These are phyloP conservation scores for Emergomyces pasteurianus DNA, from an alignment of 2,329 filamentous ascomycete genomes.

Conservation along the genomic window DNA sequence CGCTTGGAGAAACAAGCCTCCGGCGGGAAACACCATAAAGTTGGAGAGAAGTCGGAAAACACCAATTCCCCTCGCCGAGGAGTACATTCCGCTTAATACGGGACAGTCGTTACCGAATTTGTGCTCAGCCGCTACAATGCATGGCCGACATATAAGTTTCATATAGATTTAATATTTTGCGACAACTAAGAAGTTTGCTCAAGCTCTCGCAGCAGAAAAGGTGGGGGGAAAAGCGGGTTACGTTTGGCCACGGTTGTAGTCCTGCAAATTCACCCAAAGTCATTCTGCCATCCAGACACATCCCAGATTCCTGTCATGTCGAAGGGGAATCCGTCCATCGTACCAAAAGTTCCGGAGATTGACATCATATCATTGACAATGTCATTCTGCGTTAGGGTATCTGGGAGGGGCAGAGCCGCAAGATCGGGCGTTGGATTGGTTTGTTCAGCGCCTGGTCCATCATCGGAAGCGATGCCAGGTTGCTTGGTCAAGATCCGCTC, in stretches of 20 bases:
- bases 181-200: neutral
- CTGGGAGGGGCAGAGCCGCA: slow-evolving; percentile 29
- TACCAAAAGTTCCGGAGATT: slow-evolving; percentile 33
- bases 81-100: neutral
- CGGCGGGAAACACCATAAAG: neutral
- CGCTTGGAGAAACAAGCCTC: neutral
- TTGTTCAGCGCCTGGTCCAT: slow-evolving; percentile 3
- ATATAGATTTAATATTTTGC: neutral
- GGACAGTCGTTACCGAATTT: neutral
- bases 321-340: slow-evolving; percentile 35
- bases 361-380: slow-evolving; percentile 38
- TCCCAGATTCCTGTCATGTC: slow-evolving; percentile 38
- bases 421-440: slow-evolving; percentile 13
- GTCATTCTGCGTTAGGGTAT: slow-evolving; percentile 34
- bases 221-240: neutral
- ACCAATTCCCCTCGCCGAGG: neutral
- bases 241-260: neutral
- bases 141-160: neutral
- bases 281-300: slow-evolving; percentile 23
- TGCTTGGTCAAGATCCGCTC: slow-evolving; percentile 33
- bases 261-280: neutral
- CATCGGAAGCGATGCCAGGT: slow-evolving; percentile 17
- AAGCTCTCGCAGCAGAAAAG: neutral
- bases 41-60: neutral
- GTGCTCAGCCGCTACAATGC: neutral